Evolutionary conservation across 176 grass and related monocot genomes (phyloP), one percentile per base, ranked within the genome.

Genomic region (Eleusine indica): DNA sequence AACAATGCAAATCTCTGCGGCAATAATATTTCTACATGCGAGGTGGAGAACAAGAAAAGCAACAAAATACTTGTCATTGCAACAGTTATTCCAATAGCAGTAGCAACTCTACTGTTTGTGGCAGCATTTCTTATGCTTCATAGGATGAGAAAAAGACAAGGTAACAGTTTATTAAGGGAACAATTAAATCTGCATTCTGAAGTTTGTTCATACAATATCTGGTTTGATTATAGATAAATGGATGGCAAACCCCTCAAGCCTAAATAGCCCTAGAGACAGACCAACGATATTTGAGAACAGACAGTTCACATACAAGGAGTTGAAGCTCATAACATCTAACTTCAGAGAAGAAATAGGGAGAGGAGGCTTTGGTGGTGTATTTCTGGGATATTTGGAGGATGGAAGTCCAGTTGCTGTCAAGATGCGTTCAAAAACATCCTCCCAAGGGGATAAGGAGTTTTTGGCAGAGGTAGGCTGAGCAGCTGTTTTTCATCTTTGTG

Each of bases 351-450:
- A 90, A 75, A 76, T 97, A 66, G 94, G 92, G 3, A 37, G 70
- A 73, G 94, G 92, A 87, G 94, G 91, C 39, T 97, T 94, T 85
- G 94, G 94, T 79, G 35, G 47, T 79, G 90, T 94, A 9, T 97
- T 76, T 64, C 42, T 90, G 15, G 94, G 94, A 4, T 49, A 81
- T 78, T 76, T 97, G 35, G 80, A 92, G 85, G 80, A 94, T 65
- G 86, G 66, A 56, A 94, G 21, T 22, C 82, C 91, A 84, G 87
- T 97, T 86, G 94, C 94, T 22, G 83, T 97, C 35, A 97, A 97
- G 82, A 77, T 90, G 37, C 51, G 30, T 13, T 90, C 87, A 67
- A 67, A 72, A 62, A 28, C 73, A 74, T 88, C 87, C 54, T 19
- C 87, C 21, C 90, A 92, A 85, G 90, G 92, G 53, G 79, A 29